Evolutionary conservation across 2,329 filamentous ascomycete species (phyloP), one percentile per base, ranked within the genome.

Genomic region (Nigrospora osmanthi): DNA sequence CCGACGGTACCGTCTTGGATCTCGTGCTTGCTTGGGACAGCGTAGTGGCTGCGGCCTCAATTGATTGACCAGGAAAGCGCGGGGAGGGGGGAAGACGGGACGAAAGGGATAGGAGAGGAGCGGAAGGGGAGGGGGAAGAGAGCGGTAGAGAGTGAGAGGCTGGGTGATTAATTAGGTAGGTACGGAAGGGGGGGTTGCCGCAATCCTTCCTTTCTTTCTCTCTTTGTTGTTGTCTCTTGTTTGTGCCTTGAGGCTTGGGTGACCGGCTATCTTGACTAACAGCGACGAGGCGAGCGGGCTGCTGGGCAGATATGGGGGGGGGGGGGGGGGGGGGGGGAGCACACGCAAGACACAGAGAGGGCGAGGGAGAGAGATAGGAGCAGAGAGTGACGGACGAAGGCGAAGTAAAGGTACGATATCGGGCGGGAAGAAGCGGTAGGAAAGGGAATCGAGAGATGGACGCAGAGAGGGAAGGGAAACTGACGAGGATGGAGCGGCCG

Each of bases 351-450:
- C 23, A 28, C 23, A 28, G 23, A 28, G 23, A 28, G 23, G 23
- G 23, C 13, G 49, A 48, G 47, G 48, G 42, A 52, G 52, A 57
- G 56, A 57, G 54, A 54, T 53, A 47, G 56, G 55, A 55, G 53
- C 51, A 61, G 58, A 52, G 58, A 62, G 54, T 54, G 57, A 60
- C 58, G 54, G 57, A 56, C 49, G 54, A 49, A 49, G 51, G 50
- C 57, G 54, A 48, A 54, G 54, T 49, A 47, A 48, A 49, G 43
- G 19, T 43, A 50, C 49, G 50, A 51, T 50, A 48, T 50, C 45
- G 46, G 45, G 47, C 42, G 50, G 33, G 52, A 51, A 57, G 55
- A 52, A 56, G 52, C 52, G 53, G 53, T 54, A 56, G 55, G 56
- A 50, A 56, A 54, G 53, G 54, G 49, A 54, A 52, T 43, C 42